Percentiles rank a stretch among this genome's conserved stretches.
Conservation (phyloP, 1,139 yeast genomes). For the Kurtzmaniella quercitrusa region DNA sequence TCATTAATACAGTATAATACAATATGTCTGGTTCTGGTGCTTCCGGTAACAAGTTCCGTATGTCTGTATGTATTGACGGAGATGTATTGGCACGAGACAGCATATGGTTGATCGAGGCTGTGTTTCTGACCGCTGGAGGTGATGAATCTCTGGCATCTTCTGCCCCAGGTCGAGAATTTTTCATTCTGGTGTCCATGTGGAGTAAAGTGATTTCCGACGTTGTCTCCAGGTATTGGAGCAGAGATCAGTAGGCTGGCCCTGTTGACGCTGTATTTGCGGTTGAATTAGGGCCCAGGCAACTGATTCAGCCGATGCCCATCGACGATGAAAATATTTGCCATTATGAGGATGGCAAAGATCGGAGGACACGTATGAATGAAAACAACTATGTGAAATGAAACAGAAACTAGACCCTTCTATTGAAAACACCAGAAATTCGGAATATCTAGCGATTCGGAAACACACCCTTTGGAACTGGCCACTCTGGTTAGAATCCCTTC, state of each 20-base stretch:
- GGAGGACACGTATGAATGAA: too few relatives aligned
- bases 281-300: neutral
- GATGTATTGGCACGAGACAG: neutral
- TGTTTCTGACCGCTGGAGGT: neutral
- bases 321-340: neutral
- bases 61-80: constrained; percentile 71
- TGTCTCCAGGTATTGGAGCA: neutral
- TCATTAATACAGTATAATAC: constrained; percentile 9
- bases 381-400: too few relatives aligned
- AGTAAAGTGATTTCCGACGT: neutral
- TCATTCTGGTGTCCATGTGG: neutral
- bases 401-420: neutral
- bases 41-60: constrained; percentile 99
- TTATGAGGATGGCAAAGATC: too few relatives aligned
- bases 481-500: too few relatives aligned
- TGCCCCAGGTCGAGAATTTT: neutral
- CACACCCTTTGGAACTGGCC: too few relatives aligned
- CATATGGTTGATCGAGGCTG: neutral
- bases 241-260: neutral
- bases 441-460: too few relatives aligned
- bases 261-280: neutral
- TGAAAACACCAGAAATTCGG: too few relatives aligned
- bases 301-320: neutral
- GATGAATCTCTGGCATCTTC: neutral
- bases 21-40: constrained; percentile 87